Evolutionary conservation across 2,329 filamentous ascomycete genomes (phyloP), one percentile per base, ranked within the genome.

Genomic region (Cladophialophora psammophila): DNA sequence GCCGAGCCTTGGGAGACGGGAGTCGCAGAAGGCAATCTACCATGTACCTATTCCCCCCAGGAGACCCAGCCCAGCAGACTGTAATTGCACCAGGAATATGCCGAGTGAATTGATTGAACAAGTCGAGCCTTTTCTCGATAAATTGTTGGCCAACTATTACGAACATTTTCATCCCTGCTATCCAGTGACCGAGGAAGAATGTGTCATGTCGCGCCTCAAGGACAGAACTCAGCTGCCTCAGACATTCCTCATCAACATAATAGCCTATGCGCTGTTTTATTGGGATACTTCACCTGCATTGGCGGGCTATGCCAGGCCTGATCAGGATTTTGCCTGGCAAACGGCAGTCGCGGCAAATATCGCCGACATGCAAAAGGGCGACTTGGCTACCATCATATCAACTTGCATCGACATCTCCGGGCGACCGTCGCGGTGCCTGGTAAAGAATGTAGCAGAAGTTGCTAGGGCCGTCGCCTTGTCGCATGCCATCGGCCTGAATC

Each of bases 301-400:
- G 2, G 76, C 78, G 4, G 76, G 76, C 5, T 81, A 85, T 65
- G 81, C 83, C 4, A 80, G 83, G 56, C 87, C 87, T 0, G 87
- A 90, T 72, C 80, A 82, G 48, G 83, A 86, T 53, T 89, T 87
- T 73, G 83, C 87, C 8, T 88, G 88, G 82, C 89, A 89, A 65
- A 81, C 88, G 65, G 86, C 86, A 6, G 86, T 84, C 20, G 85
- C 86, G 60, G 86, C 87, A 0, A 78, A 88, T 2, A 86, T 88
- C 69, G 60, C 63, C 5, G 87, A 89, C 65, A 83, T 87, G 58
- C 81, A 86, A 1, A 85, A 84, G 0, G 87, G 87, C 0, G 85
- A 87, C 1, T 78, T 89, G 52, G 86, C 86, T 0, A 87, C 86
- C 0, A 82, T 90, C 31, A 81, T 84, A 26, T 84, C 86, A 1